A percentile compares a stretch with the other conserved stretches of the same genome.
phyloP scores from a whole-genome alignment of 2,329 filamentous ascomycete genomes.

The Alternaria triticina region DNA sequence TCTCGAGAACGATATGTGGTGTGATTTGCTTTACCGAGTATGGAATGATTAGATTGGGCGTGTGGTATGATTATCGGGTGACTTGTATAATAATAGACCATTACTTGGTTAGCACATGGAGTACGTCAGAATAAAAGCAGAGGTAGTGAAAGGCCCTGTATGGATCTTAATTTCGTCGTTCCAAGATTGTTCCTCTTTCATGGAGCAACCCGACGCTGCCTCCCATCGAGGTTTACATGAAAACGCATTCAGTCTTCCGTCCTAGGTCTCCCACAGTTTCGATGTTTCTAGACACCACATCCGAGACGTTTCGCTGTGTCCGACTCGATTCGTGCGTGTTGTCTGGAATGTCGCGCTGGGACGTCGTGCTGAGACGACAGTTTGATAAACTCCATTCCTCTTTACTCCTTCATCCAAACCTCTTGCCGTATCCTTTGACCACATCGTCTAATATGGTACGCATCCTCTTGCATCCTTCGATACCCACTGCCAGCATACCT shows the following conservation, averaged over 20 bases:
- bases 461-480: conserved; percentile 90
- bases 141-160: neutral
- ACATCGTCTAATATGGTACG: conserved; percentile 80
- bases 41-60: neutral
- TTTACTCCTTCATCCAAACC: conserved; percentile 30
- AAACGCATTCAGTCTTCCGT: neutral
- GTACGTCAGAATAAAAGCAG: neutral
- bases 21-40: neutral
- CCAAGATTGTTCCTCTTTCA: neutral
- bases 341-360: neutral
- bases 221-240: neutral
- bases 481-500: conserved; percentile 88
- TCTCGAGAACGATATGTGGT: neutral
- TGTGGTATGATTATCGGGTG: no score
- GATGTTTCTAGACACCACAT: neutral
- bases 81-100: no score
- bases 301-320: neutral
- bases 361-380: neutral
- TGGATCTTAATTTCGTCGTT: neutral
- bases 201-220: neutral
- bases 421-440: conserved; percentile 57
- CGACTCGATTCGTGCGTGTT: neutral
- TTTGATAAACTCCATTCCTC: neutral
- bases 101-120: neutral
- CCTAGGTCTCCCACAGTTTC: neutral